These are phyloP conservation scores for Penicillium brasilianum DNA, from an alignment of 2,329 filamentous ascomycete genomes.

Conservation along the genomic window DNA sequence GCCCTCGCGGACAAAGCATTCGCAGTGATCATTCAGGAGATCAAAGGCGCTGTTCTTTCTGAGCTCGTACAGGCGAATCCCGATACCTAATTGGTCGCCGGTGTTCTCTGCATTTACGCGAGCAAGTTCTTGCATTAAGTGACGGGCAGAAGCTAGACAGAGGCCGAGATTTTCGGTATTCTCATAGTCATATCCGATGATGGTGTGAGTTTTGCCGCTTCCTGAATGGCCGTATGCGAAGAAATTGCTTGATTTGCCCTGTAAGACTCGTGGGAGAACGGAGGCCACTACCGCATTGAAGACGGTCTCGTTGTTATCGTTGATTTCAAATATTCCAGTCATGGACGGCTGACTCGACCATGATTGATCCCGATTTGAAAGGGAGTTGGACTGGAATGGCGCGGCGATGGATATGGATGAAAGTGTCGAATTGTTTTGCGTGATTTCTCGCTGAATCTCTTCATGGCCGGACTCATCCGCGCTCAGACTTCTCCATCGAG, in stretches of 20 bases:
- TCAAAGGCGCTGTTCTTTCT: background rate
- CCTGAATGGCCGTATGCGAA: slow-evolving; percentile 53
- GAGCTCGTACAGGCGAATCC: background rate
- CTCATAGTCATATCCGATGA: slow-evolving; percentile 51
- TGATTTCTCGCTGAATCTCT: background rate
- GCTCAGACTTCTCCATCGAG: background rate
- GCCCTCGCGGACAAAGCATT: slow-evolving; percentile 1
- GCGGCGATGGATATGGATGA: background rate
- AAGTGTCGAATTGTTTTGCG: background rate
- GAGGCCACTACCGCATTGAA: background rate
- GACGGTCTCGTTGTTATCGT: background rate
- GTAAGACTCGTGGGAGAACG: slow-evolving; percentile 31
- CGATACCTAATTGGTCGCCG: background rate
- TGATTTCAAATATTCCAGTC: background rate
- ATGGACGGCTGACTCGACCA: background rate
- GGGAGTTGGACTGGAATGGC: background rate
- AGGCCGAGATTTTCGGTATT: slow-evolving; percentile 20
- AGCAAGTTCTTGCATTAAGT: background rate
- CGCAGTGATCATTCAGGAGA: background rate
- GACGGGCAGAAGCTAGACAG: background rate
- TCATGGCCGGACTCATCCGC: background rate
- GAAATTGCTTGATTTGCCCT: slow-evolving; percentile 47
- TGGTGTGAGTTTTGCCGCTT: slow-evolving; percentile 51
- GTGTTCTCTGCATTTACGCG: background rate
- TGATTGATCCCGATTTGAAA: slow-evolving; percentile 1